Evolutionary conservation across 2,329 filamentous ascomycete genomes (phyloP).

Genomic region (Aspergillus viridinutans): DNA sequence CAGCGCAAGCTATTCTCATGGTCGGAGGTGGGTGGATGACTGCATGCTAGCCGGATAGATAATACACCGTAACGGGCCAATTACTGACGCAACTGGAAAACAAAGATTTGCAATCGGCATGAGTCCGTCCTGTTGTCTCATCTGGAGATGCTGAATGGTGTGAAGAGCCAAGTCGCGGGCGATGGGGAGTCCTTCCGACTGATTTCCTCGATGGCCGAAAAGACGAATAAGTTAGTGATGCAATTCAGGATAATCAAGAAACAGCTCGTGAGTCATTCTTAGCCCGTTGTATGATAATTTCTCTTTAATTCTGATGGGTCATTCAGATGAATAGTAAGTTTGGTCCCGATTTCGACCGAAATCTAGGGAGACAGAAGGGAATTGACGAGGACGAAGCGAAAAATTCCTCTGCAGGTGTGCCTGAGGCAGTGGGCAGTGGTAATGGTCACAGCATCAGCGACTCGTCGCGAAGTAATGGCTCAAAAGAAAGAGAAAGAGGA

Average conservation of each 20-base stretch:
- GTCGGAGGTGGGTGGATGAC: slow-evolving; percentile 16
- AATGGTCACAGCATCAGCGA: neutral
- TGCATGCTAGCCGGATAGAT: neutral
- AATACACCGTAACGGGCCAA: neutral
- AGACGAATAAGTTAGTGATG: slow-evolving; percentile 35
- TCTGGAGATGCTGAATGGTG: slow-evolving; percentile 33
- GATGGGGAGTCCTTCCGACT: slow-evolving; percentile 26
- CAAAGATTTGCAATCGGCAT: slow-evolving; percentile 39
- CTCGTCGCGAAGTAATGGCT: neutral
- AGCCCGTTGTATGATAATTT: neutral
- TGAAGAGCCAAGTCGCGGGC: slow-evolving; percentile 27
- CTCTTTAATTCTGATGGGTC: neutral
- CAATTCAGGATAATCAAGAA: slow-evolving; percentile 33
- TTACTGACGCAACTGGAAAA: neutral
- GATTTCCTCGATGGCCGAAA: slow-evolving; percentile 36
- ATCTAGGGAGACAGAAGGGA: neutral
- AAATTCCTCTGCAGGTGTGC: neutral
- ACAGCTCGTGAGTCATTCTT: slow-evolving; percentile 29
- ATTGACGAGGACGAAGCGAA: neutral
- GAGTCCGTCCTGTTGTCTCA: slow-evolving; percentile 39
- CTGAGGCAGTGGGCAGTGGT: neutral
- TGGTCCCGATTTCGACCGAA: neutral
- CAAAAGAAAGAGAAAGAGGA: slow-evolving; percentile 7
- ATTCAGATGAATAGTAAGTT: neutral
- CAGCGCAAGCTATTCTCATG: slow-evolving; percentile 13